Conservation (phyloP, 345 rosid species). For the Ricinus communis region DNA sequence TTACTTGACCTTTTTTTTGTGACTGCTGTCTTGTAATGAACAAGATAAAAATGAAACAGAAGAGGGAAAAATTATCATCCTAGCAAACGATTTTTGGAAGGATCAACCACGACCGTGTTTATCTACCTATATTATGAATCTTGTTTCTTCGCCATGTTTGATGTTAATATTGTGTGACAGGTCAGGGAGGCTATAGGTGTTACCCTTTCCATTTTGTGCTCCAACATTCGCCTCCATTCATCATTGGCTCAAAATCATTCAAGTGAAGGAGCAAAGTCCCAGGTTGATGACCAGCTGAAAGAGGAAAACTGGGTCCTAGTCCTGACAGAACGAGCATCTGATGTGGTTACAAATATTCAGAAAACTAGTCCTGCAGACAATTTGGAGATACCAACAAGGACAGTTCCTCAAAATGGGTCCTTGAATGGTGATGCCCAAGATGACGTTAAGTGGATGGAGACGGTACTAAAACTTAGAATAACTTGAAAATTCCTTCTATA, state of each 20-base stretch:
- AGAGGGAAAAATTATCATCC: background rate
- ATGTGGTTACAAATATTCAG: constrained; percentile 71
- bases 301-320: constrained; percentile 62
- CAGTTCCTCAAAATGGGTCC: constrained; percentile 44
- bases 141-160: constrained; percentile 10
- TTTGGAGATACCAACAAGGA: constrained; percentile 45
- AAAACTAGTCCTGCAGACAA: constrained; percentile 57
- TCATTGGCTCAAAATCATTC: constrained; percentile 47
- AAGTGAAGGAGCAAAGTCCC: constrained; percentile 40
- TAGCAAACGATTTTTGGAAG: background rate
- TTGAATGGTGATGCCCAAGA: constrained; percentile 61
- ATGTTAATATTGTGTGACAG: constrained; percentile 41
- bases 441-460: constrained; percentile 98
- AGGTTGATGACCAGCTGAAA: constrained; percentile 40
- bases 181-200: constrained; percentile 95
- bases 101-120: constrained; percentile 2
- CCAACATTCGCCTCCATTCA: constrained; percentile 73
- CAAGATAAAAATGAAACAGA: too few species aligned
- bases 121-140: background rate
- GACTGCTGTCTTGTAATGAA: background rate
- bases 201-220: constrained; percentile 77
- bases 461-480: constrained; percentile 50
- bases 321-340: constrained; percentile 69
- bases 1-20: background rate
- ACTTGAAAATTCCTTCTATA: constrained; percentile 7